Evolutionary conservation across 2,329 filamentous ascomycete species (phyloP), one percentile per base, ranked within the genome.

Genomic region (Trichoderma polysporum): DNA sequence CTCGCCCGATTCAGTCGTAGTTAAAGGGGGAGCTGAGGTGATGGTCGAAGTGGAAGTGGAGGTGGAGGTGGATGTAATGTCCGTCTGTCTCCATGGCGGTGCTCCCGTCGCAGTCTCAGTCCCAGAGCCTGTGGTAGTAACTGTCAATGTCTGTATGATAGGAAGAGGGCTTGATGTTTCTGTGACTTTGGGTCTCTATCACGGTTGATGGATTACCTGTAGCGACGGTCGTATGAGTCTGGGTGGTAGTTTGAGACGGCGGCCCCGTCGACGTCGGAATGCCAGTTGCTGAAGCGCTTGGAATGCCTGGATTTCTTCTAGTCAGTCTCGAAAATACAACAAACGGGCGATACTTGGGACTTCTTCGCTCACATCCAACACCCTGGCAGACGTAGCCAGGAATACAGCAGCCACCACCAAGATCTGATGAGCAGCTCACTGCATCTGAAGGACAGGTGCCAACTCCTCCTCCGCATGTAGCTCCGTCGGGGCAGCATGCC

Each of bases 371-470:
- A 89, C 91, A 94, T 27, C 91, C 91, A 66, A 89, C 80, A 19
- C 88, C 88, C 66, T 86, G 82, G 72, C 91, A 94, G 1, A 85
- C 81, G 73, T 87, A 93, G 4, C 90, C 90, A 0, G 88, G 82
- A 12, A 93, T 87, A 75, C 91, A 94, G 74, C 91, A 94, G 2
- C 91, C 91, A 15, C 91, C 91, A 3, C 91, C 91, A 0, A 89
- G 76, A 37, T 84, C 83, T 8, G 86, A 82, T 0, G 88, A 82
- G 74, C 91, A 94, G 57, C 86, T 85, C 12, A 86, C 85, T 68
- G 90, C 88, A 47, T 85, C 88, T 4, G 81, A 79, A 2, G 82
- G 81, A 70, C 91, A 94, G n/a, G 74, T 74, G 0, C 84, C 85
- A 6, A 94, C 87, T 1, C 79, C 79, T 10, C 90, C 89, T 3